Conservation (phyloP, 768 basidiomycete genomes). For the Leucocoprinus sp. region DNA sequence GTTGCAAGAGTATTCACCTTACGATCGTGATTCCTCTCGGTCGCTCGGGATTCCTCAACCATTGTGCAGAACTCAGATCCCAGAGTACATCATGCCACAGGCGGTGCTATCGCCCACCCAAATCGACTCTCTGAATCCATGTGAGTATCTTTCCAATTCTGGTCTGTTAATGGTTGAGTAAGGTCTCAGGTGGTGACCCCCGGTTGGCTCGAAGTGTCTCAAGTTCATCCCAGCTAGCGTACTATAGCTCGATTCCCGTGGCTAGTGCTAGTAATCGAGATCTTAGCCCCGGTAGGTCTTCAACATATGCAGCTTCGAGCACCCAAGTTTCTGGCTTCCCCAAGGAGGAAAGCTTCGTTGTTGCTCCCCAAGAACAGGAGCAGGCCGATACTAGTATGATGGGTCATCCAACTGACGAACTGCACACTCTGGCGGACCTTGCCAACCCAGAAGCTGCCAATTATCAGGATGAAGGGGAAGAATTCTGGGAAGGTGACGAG, state of each 20-base stretch:
- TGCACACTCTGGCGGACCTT: constrained; percentile 27
- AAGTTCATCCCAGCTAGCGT: constrained; percentile 5
- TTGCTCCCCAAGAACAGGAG: constrained; percentile 1
- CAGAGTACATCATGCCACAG: constrained; percentile 1
- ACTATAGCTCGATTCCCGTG: not conserved
- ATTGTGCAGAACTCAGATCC: not conserved
- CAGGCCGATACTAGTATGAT: not conserved
- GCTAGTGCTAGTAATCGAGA: not conserved
- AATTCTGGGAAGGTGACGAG: constrained; percentile 54
- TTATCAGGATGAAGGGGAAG: constrained; percentile 32
- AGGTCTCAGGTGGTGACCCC: constrained; percentile 1
- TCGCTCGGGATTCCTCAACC: not conserved
- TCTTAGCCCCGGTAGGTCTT: not conserved
- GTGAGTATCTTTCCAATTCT: not conserved
- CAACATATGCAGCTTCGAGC: constrained; percentile 1
- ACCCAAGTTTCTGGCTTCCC: not conserved
- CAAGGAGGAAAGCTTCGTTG: not conserved
- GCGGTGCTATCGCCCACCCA: not conserved
- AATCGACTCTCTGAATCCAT: constrained; percentile 4
- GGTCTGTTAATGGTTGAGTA: not conserved
- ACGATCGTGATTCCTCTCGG: constrained; percentile 7
- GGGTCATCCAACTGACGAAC: constrained; percentile 29
- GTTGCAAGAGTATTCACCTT: constrained; percentile 3
- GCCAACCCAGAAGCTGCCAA: constrained; percentile 17
- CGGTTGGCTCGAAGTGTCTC: constrained; percentile 6